A percentile compares a stretch with the other conserved stretches of the same genome.
Conservation (phyloP, 2,329 filamentous ascomycete species). For the Diaporthe longicolla region DNA sequence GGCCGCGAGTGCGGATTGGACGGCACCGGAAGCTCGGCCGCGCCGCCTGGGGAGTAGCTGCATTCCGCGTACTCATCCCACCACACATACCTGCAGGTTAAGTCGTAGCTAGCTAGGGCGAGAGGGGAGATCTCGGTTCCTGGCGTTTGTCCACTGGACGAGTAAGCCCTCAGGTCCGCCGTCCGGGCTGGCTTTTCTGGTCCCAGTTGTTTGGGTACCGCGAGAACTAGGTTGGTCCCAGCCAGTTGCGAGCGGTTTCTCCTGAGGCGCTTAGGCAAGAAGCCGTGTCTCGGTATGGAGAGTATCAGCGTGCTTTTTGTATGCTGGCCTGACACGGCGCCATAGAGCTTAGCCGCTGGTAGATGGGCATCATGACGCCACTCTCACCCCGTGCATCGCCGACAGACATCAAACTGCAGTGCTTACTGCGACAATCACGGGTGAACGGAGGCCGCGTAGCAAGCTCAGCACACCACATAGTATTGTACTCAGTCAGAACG, state of each 20-base stretch:
- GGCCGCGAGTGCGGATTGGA: slow-evolving; percentile 18
- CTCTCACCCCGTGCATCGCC: slow-evolving; percentile 1
- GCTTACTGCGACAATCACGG: slow-evolving; percentile 24
- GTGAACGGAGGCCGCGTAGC: slow-evolving; percentile 16
- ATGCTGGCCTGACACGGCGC: slow-evolving; percentile 16
- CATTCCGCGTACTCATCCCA: slow-evolving; percentile 26
- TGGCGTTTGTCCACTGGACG: not conserved
- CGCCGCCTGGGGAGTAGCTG: slow-evolving; percentile 22
- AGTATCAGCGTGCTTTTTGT: not conserved
- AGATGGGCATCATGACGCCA: slow-evolving; percentile 3
- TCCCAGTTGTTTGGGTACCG: slow-evolving; percentile 9
- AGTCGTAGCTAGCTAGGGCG: not conserved
- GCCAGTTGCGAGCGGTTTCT: not conserved
- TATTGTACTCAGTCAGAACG: not conserved
- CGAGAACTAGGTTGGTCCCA: not conserved
- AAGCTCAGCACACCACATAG: not conserved
- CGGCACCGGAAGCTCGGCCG: slow-evolving; percentile 18
- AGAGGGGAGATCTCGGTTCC: not conserved
- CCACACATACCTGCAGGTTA: slow-evolving; percentile 23
- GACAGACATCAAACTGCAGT: slow-evolving; percentile 23
- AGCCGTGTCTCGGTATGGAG: slow-evolving; percentile 30
- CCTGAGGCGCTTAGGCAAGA: slow-evolving; percentile 19
- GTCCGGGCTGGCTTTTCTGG: slow-evolving; percentile 2
- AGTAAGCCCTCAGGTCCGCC: not conserved
- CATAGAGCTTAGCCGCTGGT: not conserved